These are phyloP conservation scores for Rhizophlyctis rosea DNA, from an alignment of 192 early-diverging fungal genomes.

Conservation along the genomic window DNA sequence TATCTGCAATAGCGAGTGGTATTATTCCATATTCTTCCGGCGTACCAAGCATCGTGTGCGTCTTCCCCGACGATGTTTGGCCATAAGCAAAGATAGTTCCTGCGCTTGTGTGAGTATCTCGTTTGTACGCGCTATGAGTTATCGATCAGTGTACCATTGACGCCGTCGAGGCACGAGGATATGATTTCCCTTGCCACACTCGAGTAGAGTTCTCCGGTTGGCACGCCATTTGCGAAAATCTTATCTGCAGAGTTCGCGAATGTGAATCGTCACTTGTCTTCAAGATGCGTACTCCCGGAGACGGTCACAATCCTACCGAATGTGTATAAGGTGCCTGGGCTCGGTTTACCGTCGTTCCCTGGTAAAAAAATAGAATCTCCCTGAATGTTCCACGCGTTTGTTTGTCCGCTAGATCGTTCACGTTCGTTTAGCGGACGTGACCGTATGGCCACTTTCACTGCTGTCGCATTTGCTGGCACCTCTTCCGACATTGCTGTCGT, in stretches of 20 bases:
- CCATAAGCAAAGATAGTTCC: conserved; percentile 82
- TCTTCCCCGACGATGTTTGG: conserved; percentile 97
- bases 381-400: background rate
- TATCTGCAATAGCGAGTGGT: conserved; percentile 58
- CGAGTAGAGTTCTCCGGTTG: background rate
- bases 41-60: conserved; percentile 67
- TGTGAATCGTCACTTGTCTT: too few species aligned
- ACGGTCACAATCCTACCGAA: too few species aligned
- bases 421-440: background rate
- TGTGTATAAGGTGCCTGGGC: background rate
- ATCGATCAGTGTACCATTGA: background rate
- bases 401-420: background rate
- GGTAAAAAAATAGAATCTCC: background rate
- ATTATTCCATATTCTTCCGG: conserved; percentile 64
- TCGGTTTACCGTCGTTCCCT: background rate
- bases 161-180: background rate
- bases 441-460: background rate
- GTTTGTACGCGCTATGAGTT: too few species aligned
- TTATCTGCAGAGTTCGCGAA: background rate
- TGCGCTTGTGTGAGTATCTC: background rate
- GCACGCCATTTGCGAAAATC: background rate
- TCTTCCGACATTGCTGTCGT: too few species aligned
- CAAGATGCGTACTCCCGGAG: too few species aligned
- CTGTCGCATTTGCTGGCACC: background rate
- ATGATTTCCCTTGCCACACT: background rate